Percentiles rank a stretch among this genome's conserved stretches.
These are phyloP conservation scores for Xylariaceae sp. DNA, from an alignment of 2,329 filamentous ascomycete genomes.

Conservation along the genomic window DNA sequence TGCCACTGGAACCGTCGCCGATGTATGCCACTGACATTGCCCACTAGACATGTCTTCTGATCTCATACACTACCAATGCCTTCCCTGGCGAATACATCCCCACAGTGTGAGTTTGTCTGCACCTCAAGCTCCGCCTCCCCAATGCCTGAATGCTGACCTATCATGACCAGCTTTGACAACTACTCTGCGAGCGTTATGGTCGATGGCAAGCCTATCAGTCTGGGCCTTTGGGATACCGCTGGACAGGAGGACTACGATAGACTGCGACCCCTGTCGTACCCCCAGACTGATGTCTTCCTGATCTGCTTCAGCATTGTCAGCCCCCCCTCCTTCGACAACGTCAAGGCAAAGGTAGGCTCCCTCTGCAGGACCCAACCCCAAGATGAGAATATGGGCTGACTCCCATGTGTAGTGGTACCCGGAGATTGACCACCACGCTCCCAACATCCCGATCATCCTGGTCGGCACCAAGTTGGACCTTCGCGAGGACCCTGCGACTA, in stretches of 20 bases:
- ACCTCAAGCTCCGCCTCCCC: neutral
- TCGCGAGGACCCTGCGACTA: slow-evolving; percentile 76
- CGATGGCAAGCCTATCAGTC: slow-evolving; percentile 92
- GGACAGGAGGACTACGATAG: slow-evolving; percentile 98
- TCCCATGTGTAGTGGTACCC: slow-evolving; percentile 69
- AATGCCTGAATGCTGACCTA: slow-evolving; percentile 13
- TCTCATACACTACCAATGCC: slow-evolving; percentile 98
- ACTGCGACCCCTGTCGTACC: slow-evolving; percentile 89
- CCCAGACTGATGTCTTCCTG: slow-evolving; percentile 95
- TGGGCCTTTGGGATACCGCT: slow-evolving; percentile 97
- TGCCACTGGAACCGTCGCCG: too few species aligned
- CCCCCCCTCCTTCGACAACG: slow-evolving; percentile 97
- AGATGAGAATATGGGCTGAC: slow-evolving; percentile 5
- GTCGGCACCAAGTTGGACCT: slow-evolving; percentile 96
- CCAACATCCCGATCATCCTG: slow-evolving; percentile 90
- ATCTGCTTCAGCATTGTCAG: slow-evolving; percentile 98
- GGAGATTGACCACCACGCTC: slow-evolving; percentile 94
- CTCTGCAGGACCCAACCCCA: neutral
- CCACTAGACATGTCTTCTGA: slow-evolving; percentile 95
- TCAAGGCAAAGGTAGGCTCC: slow-evolving; percentile 80
- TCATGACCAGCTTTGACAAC: slow-evolving; percentile 74
- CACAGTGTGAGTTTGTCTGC: slow-evolving; percentile 64
- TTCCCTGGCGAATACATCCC: slow-evolving; percentile 99
- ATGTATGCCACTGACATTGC: too few species aligned
- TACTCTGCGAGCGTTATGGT: slow-evolving; percentile 99